Evolutionary conservation across 140 eudicot genomes (phyloP).

Genomic region (Cichorium intybus): DNA sequence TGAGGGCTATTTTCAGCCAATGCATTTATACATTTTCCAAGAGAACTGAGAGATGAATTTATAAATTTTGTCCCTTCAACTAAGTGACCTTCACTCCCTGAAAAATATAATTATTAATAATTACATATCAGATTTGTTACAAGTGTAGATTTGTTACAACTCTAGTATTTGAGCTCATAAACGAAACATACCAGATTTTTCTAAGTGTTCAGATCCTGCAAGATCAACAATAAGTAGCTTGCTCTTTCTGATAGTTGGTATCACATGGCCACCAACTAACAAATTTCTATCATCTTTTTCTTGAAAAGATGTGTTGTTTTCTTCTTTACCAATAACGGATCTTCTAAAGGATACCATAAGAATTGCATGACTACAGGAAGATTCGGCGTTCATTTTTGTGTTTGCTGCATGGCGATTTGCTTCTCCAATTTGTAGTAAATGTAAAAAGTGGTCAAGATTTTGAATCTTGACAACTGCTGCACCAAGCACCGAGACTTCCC

Average conservation of each 20-base stretch:
- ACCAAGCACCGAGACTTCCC: constrained; percentile 82
- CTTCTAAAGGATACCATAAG: constrained; percentile 76
- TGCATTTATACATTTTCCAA: too few relatives aligned
- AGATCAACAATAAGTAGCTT: too few relatives aligned
- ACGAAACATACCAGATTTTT: constrained; percentile 65
- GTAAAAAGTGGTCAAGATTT: constrained; percentile 59
- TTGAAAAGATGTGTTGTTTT: constrained; percentile 34
- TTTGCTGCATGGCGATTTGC: constrained; percentile 91
- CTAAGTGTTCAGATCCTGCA: constrained; percentile 85
- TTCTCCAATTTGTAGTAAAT: constrained; percentile 71
- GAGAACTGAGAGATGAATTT: too few relatives aligned
- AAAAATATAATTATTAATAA: too few relatives aligned
- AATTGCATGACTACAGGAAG: constrained; percentile 95
- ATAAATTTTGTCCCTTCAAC: too few relatives aligned
- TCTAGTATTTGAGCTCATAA: constrained; percentile 10
- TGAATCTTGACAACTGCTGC: constrained; percentile 58
- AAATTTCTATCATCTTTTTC: constrained; percentile 33
- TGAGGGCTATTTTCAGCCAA: too few relatives aligned
- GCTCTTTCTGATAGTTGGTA: constrained; percentile 75
- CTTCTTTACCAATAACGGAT: constrained; percentile 42
- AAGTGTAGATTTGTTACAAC: too few relatives aligned
- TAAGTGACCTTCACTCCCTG: too few relatives aligned
- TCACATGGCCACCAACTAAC: constrained; percentile 36
- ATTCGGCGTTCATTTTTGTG: constrained; percentile 84
- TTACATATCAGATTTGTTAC: neutral